Conservation (phyloP, 2,329 filamentous ascomycete genomes). For the Emmonsiellopsis sp. region DNA sequence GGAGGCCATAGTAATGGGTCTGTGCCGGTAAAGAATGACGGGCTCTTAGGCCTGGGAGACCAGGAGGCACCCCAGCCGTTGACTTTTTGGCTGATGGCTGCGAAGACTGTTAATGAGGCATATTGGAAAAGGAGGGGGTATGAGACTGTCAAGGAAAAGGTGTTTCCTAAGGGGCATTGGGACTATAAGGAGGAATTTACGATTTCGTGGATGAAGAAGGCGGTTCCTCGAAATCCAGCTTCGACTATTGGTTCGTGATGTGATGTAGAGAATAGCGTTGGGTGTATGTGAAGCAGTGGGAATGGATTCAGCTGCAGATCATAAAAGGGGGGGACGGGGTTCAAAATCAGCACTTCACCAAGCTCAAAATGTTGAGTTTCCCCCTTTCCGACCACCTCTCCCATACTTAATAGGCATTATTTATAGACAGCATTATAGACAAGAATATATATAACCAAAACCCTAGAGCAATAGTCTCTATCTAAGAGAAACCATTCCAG, state of each 20-base stretch:
- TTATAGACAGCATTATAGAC: no score
- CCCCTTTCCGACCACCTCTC: no score
- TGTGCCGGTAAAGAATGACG: background rate
- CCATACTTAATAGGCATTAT: no score
- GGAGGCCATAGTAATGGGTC: background rate
- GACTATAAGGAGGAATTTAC: background rate
- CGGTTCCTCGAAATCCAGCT: background rate
- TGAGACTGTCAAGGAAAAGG: background rate
- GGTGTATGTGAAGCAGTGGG: no score
- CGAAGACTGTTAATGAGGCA: background rate
- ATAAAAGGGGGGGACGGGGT: no score
- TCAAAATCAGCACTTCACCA: no score
- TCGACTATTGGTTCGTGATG: background rate
- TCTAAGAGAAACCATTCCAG: no score
- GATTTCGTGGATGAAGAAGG: background rate
- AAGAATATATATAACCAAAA: no score
- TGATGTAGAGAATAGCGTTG: no score
- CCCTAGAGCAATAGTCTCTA: no score
- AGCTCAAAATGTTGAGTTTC: no score
- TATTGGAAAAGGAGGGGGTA: slow-evolving; percentile 3
- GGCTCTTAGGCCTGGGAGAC: background rate
- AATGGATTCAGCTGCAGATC: no score
- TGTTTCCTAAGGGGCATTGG: background rate
- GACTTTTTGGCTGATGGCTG: background rate
- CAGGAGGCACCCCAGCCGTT: background rate